Conservation (phyloP, 495 filamentous ascomycete genomes). For the Rusavskia elegans region DNA sequence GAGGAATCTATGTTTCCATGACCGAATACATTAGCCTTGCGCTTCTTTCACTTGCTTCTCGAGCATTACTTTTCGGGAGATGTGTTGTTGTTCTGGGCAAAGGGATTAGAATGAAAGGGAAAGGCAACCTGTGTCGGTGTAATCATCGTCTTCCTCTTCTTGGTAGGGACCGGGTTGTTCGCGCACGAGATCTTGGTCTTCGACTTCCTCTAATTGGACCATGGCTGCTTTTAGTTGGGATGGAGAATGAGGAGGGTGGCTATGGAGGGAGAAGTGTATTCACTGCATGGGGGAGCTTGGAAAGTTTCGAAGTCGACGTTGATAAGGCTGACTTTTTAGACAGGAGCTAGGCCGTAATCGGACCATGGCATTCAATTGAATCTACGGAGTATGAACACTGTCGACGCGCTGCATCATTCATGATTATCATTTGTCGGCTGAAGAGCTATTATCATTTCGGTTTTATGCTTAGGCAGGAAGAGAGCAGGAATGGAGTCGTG, state of each 20-base stretch:
- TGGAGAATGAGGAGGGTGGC: background rate
- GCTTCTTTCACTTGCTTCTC: background rate
- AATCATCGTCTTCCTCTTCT: conserved; percentile 76
- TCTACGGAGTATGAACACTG: too few relatives aligned
- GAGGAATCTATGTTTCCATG: conserved; percentile 36
- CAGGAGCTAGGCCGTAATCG: too few relatives aligned
- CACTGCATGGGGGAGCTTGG: background rate
- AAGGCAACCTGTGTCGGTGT: conserved; percentile 65
- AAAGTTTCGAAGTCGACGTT: background rate
- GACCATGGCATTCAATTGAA: too few relatives aligned
- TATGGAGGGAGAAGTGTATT: background rate
- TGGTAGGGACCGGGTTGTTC: conserved; percentile 53
- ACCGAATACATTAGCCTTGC: conserved; percentile 7
- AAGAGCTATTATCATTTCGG: too few relatives aligned
- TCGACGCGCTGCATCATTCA: too few relatives aligned
- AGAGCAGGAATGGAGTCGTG: background rate
- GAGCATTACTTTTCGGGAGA: background rate
- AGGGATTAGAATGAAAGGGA: conserved; percentile 1
- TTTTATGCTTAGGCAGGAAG: background rate
- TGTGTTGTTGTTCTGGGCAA: conserved; percentile 6
- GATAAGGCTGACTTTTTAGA: background rate
- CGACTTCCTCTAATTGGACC: conserved; percentile 92
- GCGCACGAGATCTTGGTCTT: conserved; percentile 79
- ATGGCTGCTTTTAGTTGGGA: conserved; percentile 28
- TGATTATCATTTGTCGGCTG: too few relatives aligned